Evolutionary conservation across 768 basidiomycete genomes (phyloP), one percentile per base, ranked within the genome.

Genomic region (Mycena pura): DNA sequence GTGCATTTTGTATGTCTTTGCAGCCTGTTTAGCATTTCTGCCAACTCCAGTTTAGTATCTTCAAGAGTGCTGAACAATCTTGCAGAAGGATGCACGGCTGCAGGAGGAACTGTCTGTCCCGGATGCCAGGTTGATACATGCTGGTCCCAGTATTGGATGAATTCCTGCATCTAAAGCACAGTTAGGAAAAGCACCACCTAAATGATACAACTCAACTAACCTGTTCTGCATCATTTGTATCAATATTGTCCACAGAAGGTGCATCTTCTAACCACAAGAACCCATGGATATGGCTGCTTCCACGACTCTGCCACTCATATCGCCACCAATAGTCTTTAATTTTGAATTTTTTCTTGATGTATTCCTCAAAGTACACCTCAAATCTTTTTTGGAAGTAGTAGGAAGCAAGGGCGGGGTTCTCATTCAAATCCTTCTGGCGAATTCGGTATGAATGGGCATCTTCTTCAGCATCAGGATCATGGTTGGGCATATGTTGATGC

Each of bases 401-500:
- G 9, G 63, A 57, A 27, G 69, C 72, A 52, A 69, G 67, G 38
- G 63, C 60, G 19, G 72, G 71, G 45, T 73, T 73, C 13, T 65
- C 56, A 41, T 72, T 70, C 3, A 72, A 47, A 28, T 57, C 68
- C 17, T 61, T 53, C 56, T 44, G 44, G 2, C 54, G 28, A 36
- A 47, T 44, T 4, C 62, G 31, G 49, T 68, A 57, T 19, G 58
- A 36, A 14, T 46, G 29, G 14, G 63, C 57, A 50, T 67, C 66
- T 13, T 70, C 61, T 32, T 25, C 34, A 43, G 63, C 60, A 17
- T 48, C 44, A 29, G 52, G 50, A 24, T 29, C 22, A 29, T 57
- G 31, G 21, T 62, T 43, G 3, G 70, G 71, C 73, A 73, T 74
- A 36, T 74, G 71, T 17, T 64, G 65, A 51, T 75, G 73, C 54